Percentiles rank a stretch among this genome's conserved stretches.
Evolutionary conservation across 345 rosid species (phyloP).

Genomic region (Alliaria petiolata): DNA sequence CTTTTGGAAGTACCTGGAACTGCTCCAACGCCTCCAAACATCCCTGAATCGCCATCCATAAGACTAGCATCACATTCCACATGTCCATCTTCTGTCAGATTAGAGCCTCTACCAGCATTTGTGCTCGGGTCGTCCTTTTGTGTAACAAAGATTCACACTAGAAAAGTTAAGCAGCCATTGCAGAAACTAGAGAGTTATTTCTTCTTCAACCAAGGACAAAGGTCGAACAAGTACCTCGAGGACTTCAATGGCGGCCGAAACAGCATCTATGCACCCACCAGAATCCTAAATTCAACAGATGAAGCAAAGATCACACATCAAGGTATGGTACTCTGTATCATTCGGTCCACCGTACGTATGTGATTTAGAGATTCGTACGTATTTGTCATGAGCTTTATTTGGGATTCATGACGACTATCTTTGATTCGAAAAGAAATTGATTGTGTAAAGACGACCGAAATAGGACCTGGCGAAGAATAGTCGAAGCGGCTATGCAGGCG

Average conservation of each 20-base stretch:
- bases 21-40: conserved; percentile 96
- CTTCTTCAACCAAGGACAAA: not conserved
- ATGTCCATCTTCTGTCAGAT: conserved; percentile 85
- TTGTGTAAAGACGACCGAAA: not conserved
- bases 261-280: conserved; percentile 73
- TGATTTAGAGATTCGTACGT: not conserved
- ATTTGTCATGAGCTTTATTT: not conserved
- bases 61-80: conserved; percentile 94
- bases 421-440: not conserved
- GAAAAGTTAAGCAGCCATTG: not conserved
- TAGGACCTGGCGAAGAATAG: conserved; percentile 68
- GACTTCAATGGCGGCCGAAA: conserved; percentile 81
- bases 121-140: conserved; percentile 77
- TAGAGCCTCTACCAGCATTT: conserved; percentile 96
- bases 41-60: conserved; percentile 83
- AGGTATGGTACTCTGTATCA: not conserved
- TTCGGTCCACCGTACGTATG: not conserved
- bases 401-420: not conserved
- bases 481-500: conserved; percentile 82
- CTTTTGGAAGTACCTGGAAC: conserved; percentile 60
- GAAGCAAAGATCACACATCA: not conserved
- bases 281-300: conserved; percentile 43
- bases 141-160: not conserved
- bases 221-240: conserved; percentile 55
- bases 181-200: not conserved